Base-by-base conservation (phyloP, 2,329 filamentous ascomycete species). In the Monilinia laxa region DNA sequence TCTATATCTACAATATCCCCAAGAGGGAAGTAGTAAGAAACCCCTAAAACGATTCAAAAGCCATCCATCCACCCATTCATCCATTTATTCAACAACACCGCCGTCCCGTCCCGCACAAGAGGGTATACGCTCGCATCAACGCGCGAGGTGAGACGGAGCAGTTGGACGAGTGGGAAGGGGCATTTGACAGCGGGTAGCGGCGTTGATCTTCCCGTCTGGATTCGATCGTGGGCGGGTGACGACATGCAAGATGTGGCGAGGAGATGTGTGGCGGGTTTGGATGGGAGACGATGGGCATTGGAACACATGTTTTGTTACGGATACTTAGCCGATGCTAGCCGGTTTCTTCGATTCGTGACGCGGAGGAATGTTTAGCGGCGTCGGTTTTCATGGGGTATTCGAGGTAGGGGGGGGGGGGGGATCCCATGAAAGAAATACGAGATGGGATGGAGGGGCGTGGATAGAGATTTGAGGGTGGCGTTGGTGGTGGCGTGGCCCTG, bases 141-240 rank as follows among this genome's bases (percentile, higher is more conserved):
- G 1, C 20, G 14, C 5, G 3, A 35, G 20, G 14, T 35, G 3
- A 20, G 10, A 11, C 28, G 28, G 57, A 25, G 25, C 57, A n/a
- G 23, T 25, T 49, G 38, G 51, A 45, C 58, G 28, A 60, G 45
- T 38, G 45, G 58, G 18, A 51, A 38, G 9, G 4, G 38, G 58
- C 58, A 51, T 25, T 35, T 40, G 58, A 51, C 45, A 23, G 45
- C 58, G 58, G 57, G 57, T 51, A 60, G 28, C n/a, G 12, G 31
- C 23, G 25, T 60, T 16, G 28, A 60, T 38, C 57, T 20, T 23
- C 7, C 11, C 38, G 45, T 3, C 4, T 25, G 14, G 25, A 38
- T 60, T 45, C 51, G 12, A 51, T 60, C 58, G 25, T 25, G 20
- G 20, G 45, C 38, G 20, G 57, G 42, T n/a, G 4, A 11, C 12